Percentiles rank a stretch among this genome's conserved stretches.
Conservation (phyloP, 1,284 basidiomycete species). For the Sporisorium exsertum region DNA sequence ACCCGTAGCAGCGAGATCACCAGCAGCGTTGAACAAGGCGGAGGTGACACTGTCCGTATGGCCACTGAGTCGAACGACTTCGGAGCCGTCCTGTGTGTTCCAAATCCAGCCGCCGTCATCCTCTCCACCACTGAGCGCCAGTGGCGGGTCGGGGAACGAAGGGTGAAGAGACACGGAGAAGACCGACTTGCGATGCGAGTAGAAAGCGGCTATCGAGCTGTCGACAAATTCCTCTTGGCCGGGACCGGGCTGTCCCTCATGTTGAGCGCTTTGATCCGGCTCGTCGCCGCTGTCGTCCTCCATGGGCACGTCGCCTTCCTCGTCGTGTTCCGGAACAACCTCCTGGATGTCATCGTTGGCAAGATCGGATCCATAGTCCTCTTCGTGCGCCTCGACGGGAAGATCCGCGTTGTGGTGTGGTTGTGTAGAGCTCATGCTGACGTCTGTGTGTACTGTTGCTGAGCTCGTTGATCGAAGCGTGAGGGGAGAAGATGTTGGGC, state of each 20-base stretch:
- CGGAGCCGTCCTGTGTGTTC: slow-evolving; percentile 84
- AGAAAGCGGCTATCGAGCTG: slow-evolving; percentile 67
- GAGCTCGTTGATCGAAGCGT: neutral
- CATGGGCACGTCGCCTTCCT: slow-evolving; percentile 50
- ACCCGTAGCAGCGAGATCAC: slow-evolving; percentile 91
- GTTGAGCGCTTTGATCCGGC: slow-evolving; percentile 3
- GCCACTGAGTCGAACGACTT: slow-evolving; percentile 85
- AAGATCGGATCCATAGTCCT: slow-evolving; percentile 47
- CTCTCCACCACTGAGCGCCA: slow-evolving; percentile 92
- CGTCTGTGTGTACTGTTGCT: neutral
- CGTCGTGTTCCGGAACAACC: slow-evolving; percentile 50
- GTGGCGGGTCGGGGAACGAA: slow-evolving; percentile 78
- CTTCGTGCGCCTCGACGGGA: slow-evolving; percentile 38
- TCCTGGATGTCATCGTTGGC: slow-evolving; percentile 47
- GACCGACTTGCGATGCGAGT: slow-evolving; percentile 73
- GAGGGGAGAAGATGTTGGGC: neutral
- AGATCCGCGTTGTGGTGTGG: slow-evolving; percentile 22
- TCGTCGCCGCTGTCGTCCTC: slow-evolving; percentile 50
- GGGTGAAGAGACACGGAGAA: slow-evolving; percentile 86
- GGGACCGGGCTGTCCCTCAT: slow-evolving; percentile 27
- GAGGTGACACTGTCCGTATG: slow-evolving; percentile 91
- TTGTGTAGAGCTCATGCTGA: slow-evolving; percentile 35
- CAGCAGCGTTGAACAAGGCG: slow-evolving; percentile 84
- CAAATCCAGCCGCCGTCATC: slow-evolving; percentile 96
- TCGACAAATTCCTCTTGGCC: slow-evolving; percentile 59